Evolutionary conservation across 2,329 filamentous ascomycete genomes (phyloP).

Genomic region (Endocalyx cinctus): DNA sequence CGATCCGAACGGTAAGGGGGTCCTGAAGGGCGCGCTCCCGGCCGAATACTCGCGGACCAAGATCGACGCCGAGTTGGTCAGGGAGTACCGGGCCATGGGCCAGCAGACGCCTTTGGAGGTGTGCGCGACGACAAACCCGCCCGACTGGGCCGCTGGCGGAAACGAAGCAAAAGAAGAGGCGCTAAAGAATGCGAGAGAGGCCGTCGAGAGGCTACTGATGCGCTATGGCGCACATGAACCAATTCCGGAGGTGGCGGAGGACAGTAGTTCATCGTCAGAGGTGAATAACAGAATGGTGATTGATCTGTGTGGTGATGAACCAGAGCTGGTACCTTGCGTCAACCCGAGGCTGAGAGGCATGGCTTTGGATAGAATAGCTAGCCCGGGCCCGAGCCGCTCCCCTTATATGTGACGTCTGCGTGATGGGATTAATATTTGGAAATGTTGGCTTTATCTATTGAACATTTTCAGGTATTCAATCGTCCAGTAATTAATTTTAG

Average conservation of each 20-base stretch:
- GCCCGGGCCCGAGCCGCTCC: no score
- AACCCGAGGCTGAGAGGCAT: no score
- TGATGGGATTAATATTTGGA: no score
- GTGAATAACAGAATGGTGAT: background rate
- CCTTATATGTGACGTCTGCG: no score
- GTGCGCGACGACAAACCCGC: constrained; percentile 2
- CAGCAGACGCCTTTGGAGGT: constrained; percentile 6
- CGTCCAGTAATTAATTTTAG: no score
- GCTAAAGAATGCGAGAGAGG: background rate
- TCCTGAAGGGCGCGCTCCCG: constrained; percentile 2
- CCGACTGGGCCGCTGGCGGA: background rate
- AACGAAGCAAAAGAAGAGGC: background rate
- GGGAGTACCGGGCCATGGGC: background rate
- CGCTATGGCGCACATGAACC: constrained; percentile 3
- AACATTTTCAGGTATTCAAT: no score
- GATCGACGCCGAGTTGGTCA: background rate
- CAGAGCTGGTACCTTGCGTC: no score
- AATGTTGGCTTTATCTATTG: no score
- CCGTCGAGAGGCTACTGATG: constrained; percentile 1
- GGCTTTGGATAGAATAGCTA: no score
- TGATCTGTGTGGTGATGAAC: no score
- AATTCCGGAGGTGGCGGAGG: no score
- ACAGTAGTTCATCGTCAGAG: background rate
- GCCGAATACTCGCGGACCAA: constrained; percentile 1
- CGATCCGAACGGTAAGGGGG: constrained; percentile 3